Evolutionary conservation across 257 asterid genomes (phyloP), one percentile per base, ranked within the genome.

Genomic region (Anisodus acutangulus): DNA sequence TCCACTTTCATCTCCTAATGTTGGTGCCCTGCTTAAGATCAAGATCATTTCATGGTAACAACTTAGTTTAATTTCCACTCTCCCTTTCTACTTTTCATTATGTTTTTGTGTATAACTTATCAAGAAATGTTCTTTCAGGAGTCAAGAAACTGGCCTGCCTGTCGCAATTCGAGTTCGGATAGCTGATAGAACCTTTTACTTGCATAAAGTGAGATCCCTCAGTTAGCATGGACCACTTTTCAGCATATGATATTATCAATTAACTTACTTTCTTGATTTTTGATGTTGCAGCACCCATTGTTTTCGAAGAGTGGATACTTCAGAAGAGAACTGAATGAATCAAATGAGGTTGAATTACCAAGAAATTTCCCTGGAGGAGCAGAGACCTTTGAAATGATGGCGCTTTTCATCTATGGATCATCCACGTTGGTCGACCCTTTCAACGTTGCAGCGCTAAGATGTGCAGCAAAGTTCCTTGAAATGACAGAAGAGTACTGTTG

Each of bases 141-240:
- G 92, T 88, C 92, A 92, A 84, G 92, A 93, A 85, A 93, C 94
- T 70, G 96, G 97, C 5, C 88, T 86, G 16, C 96, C 96, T 31
- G 91, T 89, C 83, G 87, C 91, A 82, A 76, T 93, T 68, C 90
- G 90, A 16, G 89, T 93, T 85, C 90, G 88, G 41, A 63, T 93
- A 63, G 92, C 89, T 45, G 79, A 89, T 51, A 90, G 91, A 88
- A 90, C 78, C 91, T 91, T 92, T 86, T 88, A 88, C 89, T 90
- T 93, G 84, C 97, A 93, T 90, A 91, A 92, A 93, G 97, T 93
- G 84, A 84, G 51, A 51, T 76, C 10, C 17, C 66, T 4, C 57
- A 78, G 17, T 43, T 31, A 78, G 74, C 53, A 84, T 47, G 71
- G 16, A 51, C 81, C 62, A 74, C 16, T 51, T 74, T 31, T 74